Conservation (phyloP, 2,329 filamentous ascomycete genomes). For the Arachnomyces sp. region DNA sequence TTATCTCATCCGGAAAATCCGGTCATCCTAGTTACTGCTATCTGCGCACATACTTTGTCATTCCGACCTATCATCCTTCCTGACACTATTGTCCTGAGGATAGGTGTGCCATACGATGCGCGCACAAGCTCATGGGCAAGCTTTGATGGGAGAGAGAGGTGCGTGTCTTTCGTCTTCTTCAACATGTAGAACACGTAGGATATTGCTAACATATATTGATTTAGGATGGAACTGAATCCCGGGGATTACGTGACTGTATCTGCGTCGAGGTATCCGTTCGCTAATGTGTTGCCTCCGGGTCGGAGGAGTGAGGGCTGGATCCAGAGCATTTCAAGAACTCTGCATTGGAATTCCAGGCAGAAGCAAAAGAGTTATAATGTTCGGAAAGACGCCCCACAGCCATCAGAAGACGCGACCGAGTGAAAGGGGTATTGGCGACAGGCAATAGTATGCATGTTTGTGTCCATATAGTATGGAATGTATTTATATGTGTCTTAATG, state of each 20-base stretch:
- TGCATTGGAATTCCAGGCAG: constrained; percentile 44
- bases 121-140: constrained; percentile 91
- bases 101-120: constrained; percentile 91
- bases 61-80: constrained; percentile 96
- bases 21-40: constrained; percentile 87
- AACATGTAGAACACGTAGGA: neutral
- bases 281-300: constrained; percentile 38
- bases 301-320: constrained; percentile 43
- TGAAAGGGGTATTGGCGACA: too few species aligned
- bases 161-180: constrained; percentile 13
- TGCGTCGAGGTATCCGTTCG: constrained; percentile 44
- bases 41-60: constrained; percentile 88
- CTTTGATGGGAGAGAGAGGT: constrained; percentile 86
- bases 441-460: too few species aligned
- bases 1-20: constrained; percentile 94
- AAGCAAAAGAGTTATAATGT: constrained; percentile 32
- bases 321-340: constrained; percentile 41
- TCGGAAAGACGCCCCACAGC: neutral
- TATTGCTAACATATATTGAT: neutral
- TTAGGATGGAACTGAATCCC: constrained; percentile 39
- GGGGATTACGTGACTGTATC: constrained; percentile 47
- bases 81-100: constrained; percentile 85
- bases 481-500: too few species aligned
- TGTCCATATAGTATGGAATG: too few species aligned
- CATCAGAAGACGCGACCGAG: too few species aligned